Percentiles rank a stretch among this genome's conserved stretches.
These are phyloP conservation scores for Coriaria nepalensis DNA, from an alignment of 306 rosid species.

Conservation along the genomic window DNA sequence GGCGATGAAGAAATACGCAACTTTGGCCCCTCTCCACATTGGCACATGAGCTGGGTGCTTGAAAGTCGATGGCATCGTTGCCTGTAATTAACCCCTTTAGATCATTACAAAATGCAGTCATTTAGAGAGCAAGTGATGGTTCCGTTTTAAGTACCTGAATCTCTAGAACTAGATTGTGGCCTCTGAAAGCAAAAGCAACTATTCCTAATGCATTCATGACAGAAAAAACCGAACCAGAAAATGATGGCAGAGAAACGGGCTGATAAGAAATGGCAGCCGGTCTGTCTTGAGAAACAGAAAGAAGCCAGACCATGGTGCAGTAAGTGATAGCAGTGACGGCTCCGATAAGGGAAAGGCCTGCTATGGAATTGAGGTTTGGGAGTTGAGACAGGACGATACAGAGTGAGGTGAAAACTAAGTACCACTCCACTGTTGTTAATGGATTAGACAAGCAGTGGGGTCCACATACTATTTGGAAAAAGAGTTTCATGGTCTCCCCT, in stretches of 20 bases:
- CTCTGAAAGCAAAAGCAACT: slow-evolving; percentile 91
- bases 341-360: slow-evolving; percentile 89
- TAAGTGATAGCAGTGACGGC: slow-evolving; percentile 98
- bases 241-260: slow-evolving; percentile 43
- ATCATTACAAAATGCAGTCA: neutral
- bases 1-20: slow-evolving; percentile 92
- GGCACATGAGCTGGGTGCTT: slow-evolving; percentile 99
- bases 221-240: slow-evolving; percentile 56
- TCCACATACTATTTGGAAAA: slow-evolving; percentile 90
- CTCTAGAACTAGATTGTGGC: slow-evolving; percentile 82
- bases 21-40: slow-evolving; percentile 99
- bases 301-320: slow-evolving; percentile 95
- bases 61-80: slow-evolving; percentile 98
- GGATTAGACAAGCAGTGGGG: slow-evolving; percentile 83
- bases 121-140: slow-evolving; percentile 8
- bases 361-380: slow-evolving; percentile 95
- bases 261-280: slow-evolving; percentile 77
- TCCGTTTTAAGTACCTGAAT: slow-evolving; percentile 49
- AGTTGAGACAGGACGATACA: slow-evolving; percentile 92
- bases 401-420: slow-evolving; percentile 85
- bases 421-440: slow-evolving; percentile 93
- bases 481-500: slow-evolving; percentile 97
- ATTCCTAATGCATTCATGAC: slow-evolving; percentile 90
- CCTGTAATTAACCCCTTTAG: slow-evolving; percentile 18
- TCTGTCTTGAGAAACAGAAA: slow-evolving; percentile 81